Evolutionary conservation across 2,329 filamentous ascomycete species (phyloP).

Genomic region (Colletotrichum sp.): DNA sequence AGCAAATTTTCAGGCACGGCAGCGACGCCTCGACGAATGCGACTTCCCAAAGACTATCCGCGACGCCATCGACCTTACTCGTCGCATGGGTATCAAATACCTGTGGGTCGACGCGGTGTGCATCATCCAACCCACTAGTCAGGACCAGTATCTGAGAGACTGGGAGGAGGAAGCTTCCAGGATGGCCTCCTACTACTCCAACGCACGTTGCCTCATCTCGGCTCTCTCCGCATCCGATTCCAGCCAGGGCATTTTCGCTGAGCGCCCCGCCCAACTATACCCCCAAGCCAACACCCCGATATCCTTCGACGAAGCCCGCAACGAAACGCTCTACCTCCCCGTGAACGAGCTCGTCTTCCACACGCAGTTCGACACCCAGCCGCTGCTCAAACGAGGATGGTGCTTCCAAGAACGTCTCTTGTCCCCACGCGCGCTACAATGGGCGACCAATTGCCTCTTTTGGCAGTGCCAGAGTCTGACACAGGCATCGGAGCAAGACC

Average conservation of each 20-base stretch:
- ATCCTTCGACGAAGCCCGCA: not conserved
- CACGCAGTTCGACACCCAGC: not conserved
- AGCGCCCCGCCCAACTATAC: too few species aligned
- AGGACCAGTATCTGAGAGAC: not conserved
- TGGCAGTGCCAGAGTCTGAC: not conserved
- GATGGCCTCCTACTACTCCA: not conserved
- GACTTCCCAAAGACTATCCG: not conserved
- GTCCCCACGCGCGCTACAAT: not conserved
- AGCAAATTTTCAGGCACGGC: not conserved
- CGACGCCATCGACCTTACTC: not conserved
- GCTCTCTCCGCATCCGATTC: not conserved
- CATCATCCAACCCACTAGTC: not conserved
- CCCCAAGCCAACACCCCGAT: too few species aligned
- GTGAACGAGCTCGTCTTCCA: not conserved
- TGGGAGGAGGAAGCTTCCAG: not conserved
- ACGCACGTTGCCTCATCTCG: not conserved
- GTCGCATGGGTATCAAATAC: not conserved
- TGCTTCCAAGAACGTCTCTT: not conserved
- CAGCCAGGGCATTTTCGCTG: not conserved
- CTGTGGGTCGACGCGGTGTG: not conserved
- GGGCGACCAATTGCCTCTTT: not conserved
- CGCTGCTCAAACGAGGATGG: not conserved
- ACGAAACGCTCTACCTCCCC: not conserved
- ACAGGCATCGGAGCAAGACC: not conserved
- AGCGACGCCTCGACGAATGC: too few species aligned